phyloP scores from a whole-genome alignment of 148 eudicot genomes.

The Rhododendron griersonianum region DNA sequence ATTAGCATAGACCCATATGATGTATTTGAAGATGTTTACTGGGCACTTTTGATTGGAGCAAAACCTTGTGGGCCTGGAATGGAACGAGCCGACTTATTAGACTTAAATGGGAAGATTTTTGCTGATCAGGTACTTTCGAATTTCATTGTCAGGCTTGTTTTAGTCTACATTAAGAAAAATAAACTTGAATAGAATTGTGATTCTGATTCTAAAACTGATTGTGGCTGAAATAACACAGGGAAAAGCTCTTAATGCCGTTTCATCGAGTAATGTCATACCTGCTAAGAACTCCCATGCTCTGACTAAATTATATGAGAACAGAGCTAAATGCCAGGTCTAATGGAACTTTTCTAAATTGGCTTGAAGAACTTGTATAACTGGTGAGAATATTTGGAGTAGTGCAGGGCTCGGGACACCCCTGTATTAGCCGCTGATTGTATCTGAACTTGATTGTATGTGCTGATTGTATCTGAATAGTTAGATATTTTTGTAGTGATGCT shows the following conservation, averaged over 20 bases:
- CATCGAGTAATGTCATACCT: constrained; percentile 83
- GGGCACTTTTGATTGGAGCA: constrained; percentile 98
- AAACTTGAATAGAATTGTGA: not conserved
- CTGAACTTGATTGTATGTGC: too few species aligned
- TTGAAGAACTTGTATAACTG: too few species aligned
- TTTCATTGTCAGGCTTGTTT: not conserved
- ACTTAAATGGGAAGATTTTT: constrained; percentile 84
- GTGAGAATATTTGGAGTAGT: too few species aligned
- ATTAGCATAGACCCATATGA: constrained; percentile 93
- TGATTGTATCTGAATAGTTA: too few species aligned
- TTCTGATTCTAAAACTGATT: not conserved
- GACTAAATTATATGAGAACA: too few species aligned
- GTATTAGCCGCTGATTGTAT: too few species aligned
- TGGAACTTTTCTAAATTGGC: too few species aligned
- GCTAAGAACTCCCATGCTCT: constrained; percentile 91
- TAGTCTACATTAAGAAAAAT: not conserved
- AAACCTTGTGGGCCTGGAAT: constrained; percentile 99
- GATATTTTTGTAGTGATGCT: too few species aligned
- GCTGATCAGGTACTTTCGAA: constrained; percentile 67
- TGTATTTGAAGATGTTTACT: constrained; percentile 82
- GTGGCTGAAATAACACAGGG: constrained; percentile 44
- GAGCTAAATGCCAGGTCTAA: too few species aligned
- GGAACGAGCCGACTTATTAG: constrained; percentile 89
- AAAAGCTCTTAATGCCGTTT: constrained; percentile 92
- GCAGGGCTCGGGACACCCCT: too few species aligned